These are phyloP conservation scores for Polyplosphaeria fusca DNA, from an alignment of 495 filamentous ascomycete species.

Conservation along the genomic window DNA sequence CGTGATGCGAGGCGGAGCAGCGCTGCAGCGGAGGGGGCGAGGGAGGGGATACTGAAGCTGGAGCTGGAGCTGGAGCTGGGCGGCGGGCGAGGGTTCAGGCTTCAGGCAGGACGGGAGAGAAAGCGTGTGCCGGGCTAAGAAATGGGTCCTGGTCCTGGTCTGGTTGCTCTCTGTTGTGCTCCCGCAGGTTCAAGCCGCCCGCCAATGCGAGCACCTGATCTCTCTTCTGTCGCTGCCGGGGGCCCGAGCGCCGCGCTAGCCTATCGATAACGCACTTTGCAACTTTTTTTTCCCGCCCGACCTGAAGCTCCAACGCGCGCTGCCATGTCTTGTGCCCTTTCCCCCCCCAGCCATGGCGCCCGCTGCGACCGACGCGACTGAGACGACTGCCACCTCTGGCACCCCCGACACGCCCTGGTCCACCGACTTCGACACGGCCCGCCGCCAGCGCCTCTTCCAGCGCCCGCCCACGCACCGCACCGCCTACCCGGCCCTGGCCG, in stretches of 20 bases:
- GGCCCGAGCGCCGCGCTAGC: slow-evolving; percentile 1
- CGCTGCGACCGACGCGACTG: slow-evolving; percentile 39
- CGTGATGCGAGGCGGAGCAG: slow-evolving; percentile 1
- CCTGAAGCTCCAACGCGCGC: slow-evolving; percentile 53
- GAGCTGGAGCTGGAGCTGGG: background rate
- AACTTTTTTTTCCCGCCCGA: slow-evolving; percentile 32
- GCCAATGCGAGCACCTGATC: slow-evolving; percentile 10
- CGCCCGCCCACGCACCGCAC: slow-evolving; percentile 82
- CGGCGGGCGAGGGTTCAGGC: no score
- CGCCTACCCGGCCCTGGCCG: slow-evolving; percentile 81
- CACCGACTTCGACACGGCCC: slow-evolving; percentile 72
- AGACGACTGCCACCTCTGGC: no score
- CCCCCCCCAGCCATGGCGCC: slow-evolving; percentile 55
- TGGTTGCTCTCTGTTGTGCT: no score
- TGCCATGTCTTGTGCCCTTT: background rate
- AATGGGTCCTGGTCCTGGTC: background rate
- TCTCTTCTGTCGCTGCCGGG: background rate
- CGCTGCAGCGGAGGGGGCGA: background rate
- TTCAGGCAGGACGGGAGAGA: background rate
- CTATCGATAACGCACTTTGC: slow-evolving; percentile 2
- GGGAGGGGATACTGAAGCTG: no score
- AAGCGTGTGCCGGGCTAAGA: slow-evolving; percentile 11
- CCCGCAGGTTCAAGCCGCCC: slow-evolving; percentile 4
- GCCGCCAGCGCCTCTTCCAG: slow-evolving; percentile 80
- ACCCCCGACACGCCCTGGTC: slow-evolving; percentile 82